Conservation (phyloP, 805 yeast species). For the Tetrapisispora arboricola region DNA sequence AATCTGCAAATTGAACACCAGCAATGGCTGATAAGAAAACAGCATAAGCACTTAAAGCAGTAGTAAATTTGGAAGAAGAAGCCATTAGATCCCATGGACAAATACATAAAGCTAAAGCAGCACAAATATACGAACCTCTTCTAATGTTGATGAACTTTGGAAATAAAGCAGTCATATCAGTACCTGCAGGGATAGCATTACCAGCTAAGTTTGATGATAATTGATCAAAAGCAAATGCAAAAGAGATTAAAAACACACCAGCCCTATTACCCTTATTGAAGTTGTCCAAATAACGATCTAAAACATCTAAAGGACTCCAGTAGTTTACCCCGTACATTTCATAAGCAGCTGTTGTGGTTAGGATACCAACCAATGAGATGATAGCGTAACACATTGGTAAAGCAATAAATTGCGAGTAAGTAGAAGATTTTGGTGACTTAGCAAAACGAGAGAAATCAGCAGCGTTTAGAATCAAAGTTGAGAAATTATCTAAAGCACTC, state of each 20-base stretch:
- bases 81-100: constrained; percentile 79
- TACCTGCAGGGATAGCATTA: constrained; percentile 61
- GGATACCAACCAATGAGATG: constrained; percentile 76
- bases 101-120: constrained; percentile 54
- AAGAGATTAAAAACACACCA: constrained; percentile 67
- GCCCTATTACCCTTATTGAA: constrained; percentile 52
- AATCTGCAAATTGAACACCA: constrained; percentile 64
- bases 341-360: constrained; percentile 72
- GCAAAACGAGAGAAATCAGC: constrained; percentile 88
- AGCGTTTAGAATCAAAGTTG: constrained; percentile 78
- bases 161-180: constrained; percentile 56
- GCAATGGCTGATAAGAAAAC: constrained; percentile 78
- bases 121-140: constrained; percentile 74
- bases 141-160: constrained; percentile 62
- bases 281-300: constrained; percentile 50
- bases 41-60: constrained; percentile 70
- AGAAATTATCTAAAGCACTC: constrained; percentile 78
- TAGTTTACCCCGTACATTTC: constrained; percentile 54
- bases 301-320: constrained; percentile 80
- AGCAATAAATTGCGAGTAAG: constrained; percentile 50
- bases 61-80: constrained; percentile 62
- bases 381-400: constrained; percentile 71
- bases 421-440: constrained; percentile 39
- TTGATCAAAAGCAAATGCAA: constrained; percentile 66
- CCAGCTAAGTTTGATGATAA: constrained; percentile 70